Evolutionary conservation across 2,329 filamentous ascomycete genomes (phyloP), one percentile per base, ranked within the genome.

Genomic region (Kalaharituber pfeilii): DNA sequence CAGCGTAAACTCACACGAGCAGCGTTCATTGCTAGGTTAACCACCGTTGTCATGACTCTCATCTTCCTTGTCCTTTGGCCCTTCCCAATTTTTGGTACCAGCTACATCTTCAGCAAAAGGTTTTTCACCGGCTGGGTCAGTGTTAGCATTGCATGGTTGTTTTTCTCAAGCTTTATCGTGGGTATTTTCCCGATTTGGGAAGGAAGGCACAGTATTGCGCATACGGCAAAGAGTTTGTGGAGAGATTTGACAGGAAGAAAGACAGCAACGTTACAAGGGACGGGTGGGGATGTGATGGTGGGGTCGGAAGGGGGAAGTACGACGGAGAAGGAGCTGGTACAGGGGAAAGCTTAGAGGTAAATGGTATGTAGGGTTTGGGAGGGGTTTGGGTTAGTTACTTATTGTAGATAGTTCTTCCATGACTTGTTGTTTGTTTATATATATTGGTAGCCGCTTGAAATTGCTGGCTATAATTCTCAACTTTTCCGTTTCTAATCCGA

Each of bases 101-200:
- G 77, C 0, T 94, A 94, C 66, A 76, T 94, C 53, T 93, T 91
- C 69, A 80, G 75, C 67, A 83, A 85, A 72, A 74, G 73, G 24
- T 91, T 91, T 72, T 91, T 89, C 69, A 85, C 82, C 0, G 84
- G 84, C 47, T 89, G 84, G 84, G 78, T 87, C 9, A 74, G 78
- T 1, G 77, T 86, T 7, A 82, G 81, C 8, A 84, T 91, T 53
- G 72, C 88, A 42, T 91, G 85, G 85, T 75, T 89, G 61, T 86
- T 87, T 66, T 78, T 76, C 62, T 83, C 79, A 2, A 59, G 53
- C 1, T 72, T 81, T 53, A 82, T 79, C 8, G 86, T 94, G 0
- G 86, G 85, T 0, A 36, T 94, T 0, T 94, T 82, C 68, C 88
- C 88, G 5, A 69, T 91, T 1, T 91, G 76, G 67, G 86, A 94